A percentile compares a stretch with the other conserved stretches of the same genome.
phyloP scores from a whole-genome alignment of 202 grass and related monocot species.

The Brachypodium distachyon region DNA sequence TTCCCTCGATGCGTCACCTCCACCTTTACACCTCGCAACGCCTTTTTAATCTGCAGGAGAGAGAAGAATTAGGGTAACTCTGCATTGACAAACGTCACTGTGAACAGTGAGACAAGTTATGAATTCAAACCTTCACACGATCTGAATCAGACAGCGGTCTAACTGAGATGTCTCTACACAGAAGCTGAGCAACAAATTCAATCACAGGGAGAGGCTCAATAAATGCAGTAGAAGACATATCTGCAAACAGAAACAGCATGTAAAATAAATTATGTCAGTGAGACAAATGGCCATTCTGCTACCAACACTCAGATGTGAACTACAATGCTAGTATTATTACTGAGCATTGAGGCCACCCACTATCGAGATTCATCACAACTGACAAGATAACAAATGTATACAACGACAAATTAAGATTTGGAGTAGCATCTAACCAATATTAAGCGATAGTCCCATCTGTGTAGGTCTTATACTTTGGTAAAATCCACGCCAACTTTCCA shows the following conservation, averaged over 20 bases:
- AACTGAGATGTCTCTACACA: slow-evolving; percentile 73
- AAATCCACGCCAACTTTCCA: slow-evolving; percentile 95
- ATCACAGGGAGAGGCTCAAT: slow-evolving; percentile 82
- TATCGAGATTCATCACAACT: not conserved
- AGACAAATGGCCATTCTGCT: not conserved
- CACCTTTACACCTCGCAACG: slow-evolving; percentile 80
- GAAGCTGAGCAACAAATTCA: slow-evolving; percentile 85
- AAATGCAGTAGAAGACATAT: slow-evolving; percentile 95
- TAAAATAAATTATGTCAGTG: not conserved
- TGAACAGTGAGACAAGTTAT: not conserved
- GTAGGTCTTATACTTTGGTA: slow-evolving; percentile 97
- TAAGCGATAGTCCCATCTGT: slow-evolving; percentile 92
- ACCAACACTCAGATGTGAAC: not conserved
- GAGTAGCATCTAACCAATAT: slow-evolving; percentile 59
- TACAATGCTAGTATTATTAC: not conserved
- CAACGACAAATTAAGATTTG: not conserved
- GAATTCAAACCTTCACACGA: slow-evolving; percentile 77
- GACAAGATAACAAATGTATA: not conserved
- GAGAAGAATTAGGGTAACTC: not conserved
- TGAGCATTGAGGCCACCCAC: not conserved
- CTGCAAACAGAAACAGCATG: slow-evolving; percentile 33
- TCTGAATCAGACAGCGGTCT: slow-evolving; percentile 90
- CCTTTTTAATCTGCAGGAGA: slow-evolving; percentile 70
- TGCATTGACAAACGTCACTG: not conserved
- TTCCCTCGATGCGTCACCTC: slow-evolving; percentile 93